Conservation (phyloP, 1,284 basidiomycete genomes). For the Apiotrichum brassicae region DNA sequence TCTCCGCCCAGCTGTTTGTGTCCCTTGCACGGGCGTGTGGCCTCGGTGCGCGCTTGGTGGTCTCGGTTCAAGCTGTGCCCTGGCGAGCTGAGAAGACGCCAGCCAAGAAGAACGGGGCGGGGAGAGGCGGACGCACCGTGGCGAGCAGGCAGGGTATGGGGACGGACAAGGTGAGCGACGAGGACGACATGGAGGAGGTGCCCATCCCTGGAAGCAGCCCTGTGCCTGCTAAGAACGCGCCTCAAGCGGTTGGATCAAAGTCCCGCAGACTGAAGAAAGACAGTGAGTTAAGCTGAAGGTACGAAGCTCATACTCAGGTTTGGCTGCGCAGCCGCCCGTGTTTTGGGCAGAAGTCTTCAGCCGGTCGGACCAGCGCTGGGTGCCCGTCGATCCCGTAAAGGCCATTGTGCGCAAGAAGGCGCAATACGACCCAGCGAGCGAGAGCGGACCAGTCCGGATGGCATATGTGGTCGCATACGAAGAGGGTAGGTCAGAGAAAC, state of each 20-base stretch:
- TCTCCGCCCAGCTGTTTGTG: conserved; percentile 86
- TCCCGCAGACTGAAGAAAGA: conserved; percentile 29
- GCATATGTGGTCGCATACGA: conserved; percentile 91
- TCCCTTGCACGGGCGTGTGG: conserved; percentile 78
- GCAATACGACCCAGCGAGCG: conserved; percentile 67
- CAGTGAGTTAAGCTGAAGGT: conserved; percentile 10
- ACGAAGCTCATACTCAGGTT: conserved; percentile 19
- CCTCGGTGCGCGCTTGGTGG: conserved; percentile 80
- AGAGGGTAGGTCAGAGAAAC: conserved; percentile 70
- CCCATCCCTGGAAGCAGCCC: conserved; percentile 35
- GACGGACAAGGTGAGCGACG: conserved; percentile 26
- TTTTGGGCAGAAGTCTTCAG: conserved; percentile 98
- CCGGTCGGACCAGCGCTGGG: conserved; percentile 82
- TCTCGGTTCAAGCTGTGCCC: conserved; percentile 83
- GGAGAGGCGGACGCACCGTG: conserved; percentile 22
- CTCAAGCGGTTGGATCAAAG: conserved; percentile 21
- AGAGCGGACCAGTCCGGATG: conserved; percentile 70
- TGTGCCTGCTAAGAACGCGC: too few relatives aligned
- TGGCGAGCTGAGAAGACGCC: conserved; percentile 56
- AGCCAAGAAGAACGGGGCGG: conserved; percentile 37
- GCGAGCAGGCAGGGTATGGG: conserved; percentile 36
- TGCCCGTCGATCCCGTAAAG: conserved; percentile 84
- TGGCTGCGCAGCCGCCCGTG: conserved; percentile 61
- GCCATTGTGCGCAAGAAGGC: conserved; percentile 71
- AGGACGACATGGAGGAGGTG: conserved; percentile 34